Evolutionary conservation across 2,329 filamentous ascomycete species (phyloP).

Genomic region (Trichoderma polysporum): DNA sequence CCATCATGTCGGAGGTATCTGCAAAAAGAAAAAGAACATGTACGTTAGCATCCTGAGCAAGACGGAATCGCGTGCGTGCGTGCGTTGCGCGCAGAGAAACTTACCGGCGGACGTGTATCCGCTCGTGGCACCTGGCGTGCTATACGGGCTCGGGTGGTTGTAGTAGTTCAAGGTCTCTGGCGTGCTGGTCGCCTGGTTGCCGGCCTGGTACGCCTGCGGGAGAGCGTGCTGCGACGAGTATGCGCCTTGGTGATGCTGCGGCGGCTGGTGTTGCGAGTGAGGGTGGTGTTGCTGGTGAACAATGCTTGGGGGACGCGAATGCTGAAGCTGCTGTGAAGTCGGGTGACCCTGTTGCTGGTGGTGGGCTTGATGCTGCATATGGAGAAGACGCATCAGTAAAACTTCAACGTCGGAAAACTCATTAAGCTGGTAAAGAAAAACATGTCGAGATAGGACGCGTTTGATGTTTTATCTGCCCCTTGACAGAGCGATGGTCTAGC

Average conservation of each 20-base stretch:
- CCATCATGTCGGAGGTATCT: conserved; percentile 68
- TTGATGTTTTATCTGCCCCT: conserved; percentile 51
- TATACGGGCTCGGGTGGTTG: conserved; percentile 78
- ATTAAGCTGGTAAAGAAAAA: conserved; percentile 37
- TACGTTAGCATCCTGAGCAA: conserved; percentile 1
- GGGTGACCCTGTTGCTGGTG: conserved; percentile 71
- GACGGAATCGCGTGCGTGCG: conserved; percentile 21
- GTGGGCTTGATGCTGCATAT: conserved; percentile 75
- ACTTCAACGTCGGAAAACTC: conserved; percentile 38
- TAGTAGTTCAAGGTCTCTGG: conserved; percentile 72
- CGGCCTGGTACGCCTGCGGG: conserved; percentile 67
- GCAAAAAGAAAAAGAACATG: conserved; percentile 25
- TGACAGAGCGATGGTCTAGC: conserved; percentile 48
- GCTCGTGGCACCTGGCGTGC: conserved; percentile 74
- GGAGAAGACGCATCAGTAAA: conserved; percentile 60
- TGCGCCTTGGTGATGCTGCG: conserved; percentile 61
- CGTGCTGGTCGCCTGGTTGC: conserved; percentile 59
- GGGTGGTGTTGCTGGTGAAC: conserved; percentile 69
- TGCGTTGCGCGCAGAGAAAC: conserved; percentile 34
- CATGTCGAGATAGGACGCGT: conserved; percentile 46
- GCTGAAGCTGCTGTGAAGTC: conserved; percentile 64
- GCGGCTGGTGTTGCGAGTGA: conserved; percentile 60
- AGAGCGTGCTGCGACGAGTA: conserved; percentile 68
- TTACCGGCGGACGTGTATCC: conserved; percentile 86
- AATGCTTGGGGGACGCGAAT: conserved; percentile 69